These are phyloP conservation scores for Strobilomyces confusus DNA, from an alignment of 768 basidiomycete genomes.

Conservation along the genomic window DNA sequence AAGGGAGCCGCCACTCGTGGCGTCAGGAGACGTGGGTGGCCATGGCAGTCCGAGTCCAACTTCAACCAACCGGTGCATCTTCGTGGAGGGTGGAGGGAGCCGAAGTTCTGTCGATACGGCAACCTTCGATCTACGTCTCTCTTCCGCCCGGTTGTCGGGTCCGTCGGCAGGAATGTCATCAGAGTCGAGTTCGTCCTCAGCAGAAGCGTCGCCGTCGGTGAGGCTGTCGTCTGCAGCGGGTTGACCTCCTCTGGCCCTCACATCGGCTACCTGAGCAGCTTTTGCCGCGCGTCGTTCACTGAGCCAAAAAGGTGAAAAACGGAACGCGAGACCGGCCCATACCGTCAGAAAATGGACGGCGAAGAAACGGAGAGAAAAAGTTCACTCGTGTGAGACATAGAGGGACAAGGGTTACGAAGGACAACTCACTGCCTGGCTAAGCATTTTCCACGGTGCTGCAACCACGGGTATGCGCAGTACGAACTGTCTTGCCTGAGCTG, in stretches of 20 bases:
- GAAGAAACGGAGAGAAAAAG: background rate
- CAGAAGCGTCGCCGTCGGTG: conserved; percentile 29
- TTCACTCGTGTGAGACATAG: conserved; percentile 9
- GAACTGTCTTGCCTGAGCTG: conserved; percentile 74
- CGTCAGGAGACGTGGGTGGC: conserved; percentile 18
- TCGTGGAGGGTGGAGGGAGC: conserved; percentile 16
- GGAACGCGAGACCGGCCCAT: background rate
- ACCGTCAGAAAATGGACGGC: conserved; percentile 2
- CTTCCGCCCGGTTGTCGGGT: conserved; percentile 20
- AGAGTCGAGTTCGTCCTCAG: conserved; percentile 36
- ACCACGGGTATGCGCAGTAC: conserved; percentile 81
- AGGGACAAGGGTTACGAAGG: background rate
- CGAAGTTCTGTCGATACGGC: conserved; percentile 12
- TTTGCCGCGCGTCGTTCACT: conserved; percentile 59
- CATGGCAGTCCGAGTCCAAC: conserved; percentile 17
- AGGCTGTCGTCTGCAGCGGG: conserved; percentile 24
- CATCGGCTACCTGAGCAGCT: conserved; percentile 48
- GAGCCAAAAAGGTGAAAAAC: conserved; percentile 4
- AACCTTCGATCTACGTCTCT: conserved; percentile 25
- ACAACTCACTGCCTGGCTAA: conserved; percentile 60
- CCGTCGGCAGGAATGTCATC: conserved; percentile 30
- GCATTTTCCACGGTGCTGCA: conserved; percentile 75
- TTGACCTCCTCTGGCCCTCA: conserved; percentile 36
- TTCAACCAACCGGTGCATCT: conserved; percentile 23
- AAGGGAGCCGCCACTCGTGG: conserved; percentile 2